phyloP scores from a whole-genome alignment of 1,284 basidiomycete genomes.

The Irpex sp. region DNA sequence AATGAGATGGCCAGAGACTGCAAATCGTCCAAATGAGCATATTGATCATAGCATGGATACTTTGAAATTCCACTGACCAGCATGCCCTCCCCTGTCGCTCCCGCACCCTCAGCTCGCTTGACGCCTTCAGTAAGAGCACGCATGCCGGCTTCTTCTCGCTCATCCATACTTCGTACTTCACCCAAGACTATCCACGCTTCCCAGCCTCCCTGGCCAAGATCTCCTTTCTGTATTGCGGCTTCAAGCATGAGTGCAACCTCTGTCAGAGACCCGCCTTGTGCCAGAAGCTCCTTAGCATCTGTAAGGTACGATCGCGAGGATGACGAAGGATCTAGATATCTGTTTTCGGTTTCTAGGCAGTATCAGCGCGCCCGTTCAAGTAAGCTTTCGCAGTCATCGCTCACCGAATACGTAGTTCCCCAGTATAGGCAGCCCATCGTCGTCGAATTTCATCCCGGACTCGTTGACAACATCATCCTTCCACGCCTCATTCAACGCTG shows the following conservation, averaged over 20 bases:
- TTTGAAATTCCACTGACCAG: slow-evolving; percentile 49
- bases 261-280: slow-evolving; percentile 79
- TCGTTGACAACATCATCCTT: slow-evolving; percentile 45
- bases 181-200: slow-evolving; percentile 95
- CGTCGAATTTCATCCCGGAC: slow-evolving; percentile 50
- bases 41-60: slow-evolving; percentile 1
- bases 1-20: slow-evolving; percentile 95
- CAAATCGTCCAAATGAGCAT: not conserved
- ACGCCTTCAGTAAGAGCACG: slow-evolving; percentile 71
- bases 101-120: slow-evolving; percentile 57
- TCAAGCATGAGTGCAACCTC: slow-evolving; percentile 85
- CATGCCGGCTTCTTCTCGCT: slow-evolving; percentile 81
- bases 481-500: slow-evolving; percentile 62
- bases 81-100: slow-evolving; percentile 75
- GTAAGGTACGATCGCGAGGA: slow-evolving; percentile 57
- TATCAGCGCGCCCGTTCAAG: slow-evolving; percentile 16
- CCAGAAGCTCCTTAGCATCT: slow-evolving; percentile 71
- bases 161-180: slow-evolving; percentile 95
- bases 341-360: slow-evolving; percentile 61
- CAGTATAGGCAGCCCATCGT: slow-evolving; percentile 70
- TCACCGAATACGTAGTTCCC: slow-evolving; percentile 75
- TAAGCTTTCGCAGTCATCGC: slow-evolving; percentile 18
- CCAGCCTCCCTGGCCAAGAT: slow-evolving; percentile 76
- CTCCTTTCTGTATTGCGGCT: slow-evolving; percentile 80
- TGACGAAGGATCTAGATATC: slow-evolving; percentile 52